A percentile compares a stretch with the other conserved stretches of the same genome.
Evolutionary conservation across 1,139 yeast species (phyloP).

Genomic region (Suhomyces ambrosiae): DNA sequence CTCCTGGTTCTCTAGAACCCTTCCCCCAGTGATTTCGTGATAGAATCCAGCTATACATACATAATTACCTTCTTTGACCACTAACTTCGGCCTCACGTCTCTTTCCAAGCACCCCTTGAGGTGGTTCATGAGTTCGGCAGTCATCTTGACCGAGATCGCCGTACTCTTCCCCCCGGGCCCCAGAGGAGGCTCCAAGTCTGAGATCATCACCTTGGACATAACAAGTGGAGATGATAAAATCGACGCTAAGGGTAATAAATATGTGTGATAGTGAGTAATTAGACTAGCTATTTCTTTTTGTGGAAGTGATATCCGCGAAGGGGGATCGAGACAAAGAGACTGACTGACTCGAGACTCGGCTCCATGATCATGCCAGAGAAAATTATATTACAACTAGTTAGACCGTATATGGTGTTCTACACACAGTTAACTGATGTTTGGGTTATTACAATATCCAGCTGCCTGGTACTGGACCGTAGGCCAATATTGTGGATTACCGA

Average conservation of each 20-base stretch:
- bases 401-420: no score
- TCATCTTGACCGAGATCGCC: conserved; percentile 33
- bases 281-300: conserved; percentile 2
- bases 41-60: no score
- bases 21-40: no score
- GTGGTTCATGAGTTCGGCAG: conserved; percentile 27
- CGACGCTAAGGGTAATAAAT: background rate
- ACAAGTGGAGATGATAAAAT: background rate
- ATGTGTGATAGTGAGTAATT: background rate
- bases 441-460: no score
- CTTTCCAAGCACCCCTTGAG: conserved; percentile 21
- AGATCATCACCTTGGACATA: conserved; percentile 12
- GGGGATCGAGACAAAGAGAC: background rate
- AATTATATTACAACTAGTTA: no score
- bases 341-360: background rate
- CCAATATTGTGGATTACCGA: background rate
- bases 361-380: no score
- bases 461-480: background rate
- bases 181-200: conserved; percentile 15
- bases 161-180: conserved; percentile 15
- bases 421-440: no score
- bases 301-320: conserved; percentile 1
- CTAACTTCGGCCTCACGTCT: conserved; percentile 31
- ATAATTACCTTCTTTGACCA: conserved; percentile 40
- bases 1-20: no score